Evolutionary conservation across 345 rosid species (phyloP).

Genomic region (Sisymbrium irio): DNA sequence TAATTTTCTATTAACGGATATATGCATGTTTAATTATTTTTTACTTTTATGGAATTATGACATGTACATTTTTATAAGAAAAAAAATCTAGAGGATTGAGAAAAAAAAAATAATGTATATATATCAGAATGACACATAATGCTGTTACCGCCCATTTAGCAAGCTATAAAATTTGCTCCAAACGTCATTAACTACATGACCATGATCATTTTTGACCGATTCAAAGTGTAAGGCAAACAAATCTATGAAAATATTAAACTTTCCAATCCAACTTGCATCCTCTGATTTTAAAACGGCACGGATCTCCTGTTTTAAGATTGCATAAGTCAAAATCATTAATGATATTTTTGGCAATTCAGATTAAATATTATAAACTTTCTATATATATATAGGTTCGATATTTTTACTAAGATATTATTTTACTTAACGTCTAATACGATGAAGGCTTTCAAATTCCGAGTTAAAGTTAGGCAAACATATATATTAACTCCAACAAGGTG

Average conservation of each 20-base stretch:
- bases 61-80: background rate
- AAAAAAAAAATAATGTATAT: too few species aligned
- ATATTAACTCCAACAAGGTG: conserved; percentile 8
- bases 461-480: background rate
- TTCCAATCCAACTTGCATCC: conserved; percentile 26
- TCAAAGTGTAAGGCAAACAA: conserved; percentile 19
- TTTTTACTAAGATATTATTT: background rate
- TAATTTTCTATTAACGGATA: background rate
- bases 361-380: background rate
- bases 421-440: background rate
- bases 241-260: conserved; percentile 11
- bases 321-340: conserved; percentile 27
- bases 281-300: conserved; percentile 21
- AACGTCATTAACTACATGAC: conserved; percentile 7
- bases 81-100: background rate
- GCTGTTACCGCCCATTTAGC: background rate
- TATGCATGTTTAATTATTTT: background rate
- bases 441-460: conserved; percentile 1
- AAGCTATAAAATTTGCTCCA: background rate
- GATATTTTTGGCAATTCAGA: conserved; percentile 7
- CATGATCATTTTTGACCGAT: conserved; percentile 18
- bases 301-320: conserved; percentile 18
- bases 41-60: background rate
- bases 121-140: background rate
- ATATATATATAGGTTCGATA: background rate